Conservation (phyloP, 73 alveolate genomes). For the Tetrahymena thermophila region DNA sequence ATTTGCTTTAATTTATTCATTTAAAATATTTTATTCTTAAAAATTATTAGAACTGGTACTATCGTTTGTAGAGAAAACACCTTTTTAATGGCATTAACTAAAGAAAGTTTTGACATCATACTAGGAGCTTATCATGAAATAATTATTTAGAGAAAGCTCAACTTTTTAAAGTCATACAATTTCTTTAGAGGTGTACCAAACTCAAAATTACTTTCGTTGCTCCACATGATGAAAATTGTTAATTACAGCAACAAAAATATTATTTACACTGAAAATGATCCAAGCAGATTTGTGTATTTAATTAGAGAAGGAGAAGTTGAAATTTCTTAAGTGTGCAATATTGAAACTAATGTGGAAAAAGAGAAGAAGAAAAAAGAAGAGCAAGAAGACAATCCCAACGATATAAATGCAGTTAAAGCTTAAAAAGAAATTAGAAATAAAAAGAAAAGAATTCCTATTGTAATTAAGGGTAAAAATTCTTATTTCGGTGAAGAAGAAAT, state of each 20-base stretch:
- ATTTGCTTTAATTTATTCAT: not conserved
- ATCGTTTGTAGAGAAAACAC: not conserved
- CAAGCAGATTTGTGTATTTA: not conserved
- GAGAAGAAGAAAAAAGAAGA: not conserved
- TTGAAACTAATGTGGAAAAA: not conserved
- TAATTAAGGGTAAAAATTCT: not conserved
- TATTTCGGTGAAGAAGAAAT: constrained; percentile 1
- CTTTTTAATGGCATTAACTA: not conserved
- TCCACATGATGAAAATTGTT: not conserved
- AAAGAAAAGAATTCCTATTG: not conserved
- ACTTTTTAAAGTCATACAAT: not conserved
- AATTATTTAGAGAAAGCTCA: not conserved
- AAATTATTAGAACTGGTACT: not conserved
- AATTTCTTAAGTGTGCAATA: not conserved
- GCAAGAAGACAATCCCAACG: not conserved
- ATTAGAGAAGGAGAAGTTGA: not conserved
- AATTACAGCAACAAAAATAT: not conserved
- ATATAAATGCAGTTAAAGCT: not conserved
- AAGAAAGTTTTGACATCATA: not conserved
- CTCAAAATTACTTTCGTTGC: not conserved
- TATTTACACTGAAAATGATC: not conserved
- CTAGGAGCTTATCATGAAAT: not conserved
- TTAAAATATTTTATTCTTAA: not conserved
- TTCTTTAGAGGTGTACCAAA: not conserved
- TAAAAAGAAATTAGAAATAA: not conserved